Base-by-base conservation (phyloP, 2,329 filamentous ascomycete species). In the Ophiocordyceps camponoti-leonardi region DNA sequence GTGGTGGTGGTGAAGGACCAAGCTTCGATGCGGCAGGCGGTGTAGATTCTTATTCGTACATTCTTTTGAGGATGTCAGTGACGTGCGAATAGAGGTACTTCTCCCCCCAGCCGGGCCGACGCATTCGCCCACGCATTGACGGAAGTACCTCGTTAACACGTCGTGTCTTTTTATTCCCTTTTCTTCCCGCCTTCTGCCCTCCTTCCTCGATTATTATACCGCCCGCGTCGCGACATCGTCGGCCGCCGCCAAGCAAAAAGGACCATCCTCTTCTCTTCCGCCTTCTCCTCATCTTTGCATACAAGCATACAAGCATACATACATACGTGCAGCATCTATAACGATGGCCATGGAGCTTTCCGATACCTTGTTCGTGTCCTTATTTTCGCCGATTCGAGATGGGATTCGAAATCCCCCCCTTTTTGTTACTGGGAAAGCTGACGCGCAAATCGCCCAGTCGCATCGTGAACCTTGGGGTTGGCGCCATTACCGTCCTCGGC, bases 401-500 rank as follows among this genome's bases (percentile, higher is more conserved):
- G 22, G 22, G n/a, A n/a, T n/a, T n/a, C n/a, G n/a, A n/a, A n/a
- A n/a, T n/a, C n/a, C n/a, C n/a, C n/a, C n/a, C n/a, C n/a, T n/a
- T n/a, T n/a, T n/a, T n/a, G n/a, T n/a, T n/a, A n/a, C n/a, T n/a
- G n/a, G n/a, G n/a, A n/a, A n/a, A n/a, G 59, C 64, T 69, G 59
- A 68, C 56, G 51, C 43, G 45, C 45, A 8, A 20, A 54, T 49
- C 11, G 48, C 54, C 49, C 62, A 96, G 92, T 70, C 92, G 92
- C 60, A 79, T 96, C 60, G 85, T 94, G 63, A 98, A 98, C 74
- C 72, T 98, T 64, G 85, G 71, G 56, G 80, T 93, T 51, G 92
- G 81, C 56, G 81, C 81, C 54, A 75, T 94, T 53, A 93, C 94
- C 79, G 70, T 94, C 43, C 71, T 94, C 43, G 90, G 88, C 52